Base-by-base conservation (phyloP, 2,329 filamentous ascomycete species). In the Cercospora beticola region DNA sequence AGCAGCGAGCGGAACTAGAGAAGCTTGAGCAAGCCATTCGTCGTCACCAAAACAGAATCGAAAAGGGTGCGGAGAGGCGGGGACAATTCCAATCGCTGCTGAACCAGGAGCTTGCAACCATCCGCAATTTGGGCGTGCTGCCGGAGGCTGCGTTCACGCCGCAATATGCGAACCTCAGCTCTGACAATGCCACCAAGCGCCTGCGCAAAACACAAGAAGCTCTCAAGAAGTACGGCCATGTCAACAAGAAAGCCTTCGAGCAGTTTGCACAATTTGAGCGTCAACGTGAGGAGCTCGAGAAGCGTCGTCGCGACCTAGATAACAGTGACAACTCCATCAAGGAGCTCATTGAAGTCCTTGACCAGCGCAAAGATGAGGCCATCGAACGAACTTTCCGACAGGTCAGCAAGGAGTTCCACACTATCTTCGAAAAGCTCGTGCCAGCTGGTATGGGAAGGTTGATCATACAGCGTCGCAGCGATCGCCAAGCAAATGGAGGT, bases 171-270 rank as follows among this genome's bases (percentile, higher is more conserved):
- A 90, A 90, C 74, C 91, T 93, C 79, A 90, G 93, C 74, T 89
- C 90, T 28, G 92, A 94, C 71, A 88, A 78, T 73, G 81, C 77
- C 64, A 85, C 86, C 64, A 87, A 86, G 76, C 89, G 90, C 66
- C 87, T 98, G 26, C 93, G 95, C 82, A 96, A 94, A 77, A 93
- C 94, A 76, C 96, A 97, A 71, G 92, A 97, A 74, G 89, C 92
- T 0, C 85, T 98, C 65, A 98, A 98, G 83, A 97, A 97, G 79
- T 98, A 95, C 82, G 93, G 93, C 65, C 93, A 97, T 76, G 94
- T 99, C 82, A 99, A 99, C 87, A 99, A 98, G 83, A 98, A 99
- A 82, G 95, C 95, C 0, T 97, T 98, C 78, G 96, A 99, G 81
- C 95, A 99, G 80, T 99, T 98, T 83, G 96, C 94, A 82, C 97